These are phyloP conservation scores for Quercus lobata DNA, from an alignment of 331 rosid genomes.

Conservation along the genomic window DNA sequence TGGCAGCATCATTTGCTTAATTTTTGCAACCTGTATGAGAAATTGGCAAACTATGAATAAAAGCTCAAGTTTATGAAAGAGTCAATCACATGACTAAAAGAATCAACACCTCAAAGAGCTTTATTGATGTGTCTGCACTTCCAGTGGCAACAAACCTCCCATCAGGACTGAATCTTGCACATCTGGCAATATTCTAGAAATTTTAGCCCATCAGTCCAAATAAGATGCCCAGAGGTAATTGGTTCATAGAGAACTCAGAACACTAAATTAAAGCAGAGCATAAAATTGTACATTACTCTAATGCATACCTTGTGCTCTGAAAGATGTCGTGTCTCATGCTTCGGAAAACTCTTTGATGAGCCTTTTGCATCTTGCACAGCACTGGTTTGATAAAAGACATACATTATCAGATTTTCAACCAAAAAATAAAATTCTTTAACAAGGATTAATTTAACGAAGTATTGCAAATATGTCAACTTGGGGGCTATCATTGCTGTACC, in stretches of 20 bases:
- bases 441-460: background rate
- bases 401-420: conserved; percentile 4
- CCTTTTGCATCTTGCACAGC: conserved; percentile 62
- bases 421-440: conserved; percentile 1
- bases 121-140: conserved; percentile 92
- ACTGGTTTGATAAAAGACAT: conserved; percentile 36
- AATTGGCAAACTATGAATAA: conserved; percentile 14
- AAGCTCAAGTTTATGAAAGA: conserved; percentile 1
- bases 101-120: conserved; percentile 78
- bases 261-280: conserved; percentile 6
- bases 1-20: conserved; percentile 78
- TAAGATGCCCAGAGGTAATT: conserved; percentile 4
- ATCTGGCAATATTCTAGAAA: conserved; percentile 92
- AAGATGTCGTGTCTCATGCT: conserved; percentile 89
- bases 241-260: background rate
- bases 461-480: background rate
- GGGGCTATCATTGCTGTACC: background rate
- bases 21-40: conserved; percentile 69
- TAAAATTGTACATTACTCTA: background rate
- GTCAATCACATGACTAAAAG: background rate
- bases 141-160: conserved; percentile 91
- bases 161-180: conserved; percentile 89
- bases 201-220: conserved; percentile 45
- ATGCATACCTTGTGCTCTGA: conserved; percentile 85
- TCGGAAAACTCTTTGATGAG: conserved; percentile 67